Evolutionary conservation across 768 basidiomycete genomes (phyloP).

Genomic region (Kwoniella bestiolae): DNA sequence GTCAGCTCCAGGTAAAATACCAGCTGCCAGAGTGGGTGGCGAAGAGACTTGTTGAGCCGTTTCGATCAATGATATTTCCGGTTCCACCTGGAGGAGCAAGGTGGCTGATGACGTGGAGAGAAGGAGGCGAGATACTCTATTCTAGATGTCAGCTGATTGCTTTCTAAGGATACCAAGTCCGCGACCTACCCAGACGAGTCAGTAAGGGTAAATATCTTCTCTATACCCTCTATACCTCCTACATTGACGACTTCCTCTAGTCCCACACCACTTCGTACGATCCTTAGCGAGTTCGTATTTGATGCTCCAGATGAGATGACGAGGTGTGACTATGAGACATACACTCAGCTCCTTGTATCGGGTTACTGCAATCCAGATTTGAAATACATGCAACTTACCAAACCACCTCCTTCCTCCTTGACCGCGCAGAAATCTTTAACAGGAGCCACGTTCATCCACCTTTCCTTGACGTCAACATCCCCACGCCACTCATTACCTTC

Average conservation of each 20-base stretch:
- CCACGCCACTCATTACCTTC: conserved; percentile 19
- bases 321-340: conserved; percentile 45
- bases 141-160: background rate
- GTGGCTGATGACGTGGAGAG: conserved; percentile 29
- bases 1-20: conserved; percentile 15
- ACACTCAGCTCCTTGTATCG: conserved; percentile 19
- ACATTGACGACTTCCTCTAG: conserved; percentile 39
- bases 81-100: conserved; percentile 21
- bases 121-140: conserved; percentile 24
- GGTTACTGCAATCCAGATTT: no score
- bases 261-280: conserved; percentile 53
- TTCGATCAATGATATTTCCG: conserved; percentile 14
- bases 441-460: conserved; percentile 55
- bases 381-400: conserved; percentile 31
- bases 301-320: conserved; percentile 53
- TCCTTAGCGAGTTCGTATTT: conserved; percentile 46
- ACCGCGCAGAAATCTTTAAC: conserved; percentile 53
- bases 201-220: conserved; percentile 36
- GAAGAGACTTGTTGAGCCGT: conserved; percentile 25
- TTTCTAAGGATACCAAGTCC: background rate
- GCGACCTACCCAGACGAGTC: conserved; percentile 12
- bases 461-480: conserved; percentile 31
- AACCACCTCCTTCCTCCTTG: conserved; percentile 45
- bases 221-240: conserved; percentile 43
- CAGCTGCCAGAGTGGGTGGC: conserved; percentile 39